These are phyloP conservation scores for Aspergillus pseudonomiae DNA, from an alignment of 2,329 filamentous ascomycete species.

Conservation along the genomic window DNA sequence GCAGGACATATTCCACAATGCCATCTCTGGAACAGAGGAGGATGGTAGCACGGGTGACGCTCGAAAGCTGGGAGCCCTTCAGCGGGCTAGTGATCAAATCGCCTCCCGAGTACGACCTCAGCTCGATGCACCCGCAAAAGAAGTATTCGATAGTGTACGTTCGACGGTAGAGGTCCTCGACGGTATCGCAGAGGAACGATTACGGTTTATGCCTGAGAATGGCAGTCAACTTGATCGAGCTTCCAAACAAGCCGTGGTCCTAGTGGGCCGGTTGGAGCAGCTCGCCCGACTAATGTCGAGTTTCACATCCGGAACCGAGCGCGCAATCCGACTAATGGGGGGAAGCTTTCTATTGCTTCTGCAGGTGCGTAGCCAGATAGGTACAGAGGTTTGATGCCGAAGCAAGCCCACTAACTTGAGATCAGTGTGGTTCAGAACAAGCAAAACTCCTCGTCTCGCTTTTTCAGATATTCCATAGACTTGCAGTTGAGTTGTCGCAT, in stretches of 20 bases:
- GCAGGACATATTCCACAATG: conserved; percentile 1
- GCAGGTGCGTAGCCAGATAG: not conserved
- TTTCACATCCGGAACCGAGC: not conserved
- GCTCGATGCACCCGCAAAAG: conserved; percentile 35
- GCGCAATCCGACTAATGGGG: not conserved
- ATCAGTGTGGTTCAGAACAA: not conserved
- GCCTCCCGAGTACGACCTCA: not conserved
- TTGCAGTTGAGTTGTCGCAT: not conserved
- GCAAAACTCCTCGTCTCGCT: not conserved
- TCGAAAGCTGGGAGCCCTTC: not conserved
- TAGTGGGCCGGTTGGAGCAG: conserved; percentile 3
- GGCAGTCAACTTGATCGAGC: conserved; percentile 5
- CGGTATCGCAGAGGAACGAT: conserved; percentile 2
- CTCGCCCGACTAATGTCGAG: not conserved
- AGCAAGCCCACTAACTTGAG: not conserved
- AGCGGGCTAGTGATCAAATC: conserved; percentile 34
- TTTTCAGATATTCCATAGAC: not conserved
- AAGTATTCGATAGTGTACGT: not conserved
- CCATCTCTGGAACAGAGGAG: not conserved
- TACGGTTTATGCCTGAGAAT: conserved; percentile 7
- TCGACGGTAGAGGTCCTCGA: conserved; percentile 1
- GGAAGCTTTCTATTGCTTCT: conserved; percentile 7
- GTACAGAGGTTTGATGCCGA: not conserved
- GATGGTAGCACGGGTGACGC: not conserved
- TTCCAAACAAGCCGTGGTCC: not conserved